Base-by-base conservation (phyloP, 192 early-diverging fungal species). In the Gonapodya sp. region DNA sequence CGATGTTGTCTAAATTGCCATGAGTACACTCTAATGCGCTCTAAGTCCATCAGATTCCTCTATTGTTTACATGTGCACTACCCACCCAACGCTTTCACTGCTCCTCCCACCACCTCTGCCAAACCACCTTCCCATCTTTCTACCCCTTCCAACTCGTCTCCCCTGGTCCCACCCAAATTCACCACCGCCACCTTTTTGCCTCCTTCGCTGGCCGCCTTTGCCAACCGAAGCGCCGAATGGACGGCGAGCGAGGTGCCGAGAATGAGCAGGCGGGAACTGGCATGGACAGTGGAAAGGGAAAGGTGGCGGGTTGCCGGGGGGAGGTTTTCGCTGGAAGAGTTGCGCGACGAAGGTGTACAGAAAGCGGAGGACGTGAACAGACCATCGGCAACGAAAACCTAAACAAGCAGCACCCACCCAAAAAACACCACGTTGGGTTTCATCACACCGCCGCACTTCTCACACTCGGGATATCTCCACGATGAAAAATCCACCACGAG, bases 361-460 rank as follows among this genome's bases (percentile, higher is more conserved):
- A 95, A 24, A 24, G 24, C 8, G 46, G 24, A 64, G 24, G 8
- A 24, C 46, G 46, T 8, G 46, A 64, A 64, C 8, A 24, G 46
- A 24, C 24, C 8, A 64, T 8, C 8, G 46, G 46, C 46, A 64
- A 24, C 8, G 46, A 64, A 24, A 64, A 64, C 24, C 46, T 16
- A 8, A 8, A 16, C 46, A 64, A 16, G 46, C 46, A 64, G 24
- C 46, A 64, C 46, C 8, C 46, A 64, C 46, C 95, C 95, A 88
- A 97, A 97, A 80, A 96, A 96, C 8, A 96, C 89, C 24, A 96
- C 93, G 0, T 87, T 91, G 31, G 94, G 94, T 83, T 94, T 94
- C 79, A 89, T 89, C 31, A 93, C 81, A 31, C 91, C 92, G 32
- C 82, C 82, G 81, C 96, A 98, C 18, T 81, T 78, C 18, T 78